These are phyloP conservation scores for Lichtheimia ornata DNA, from an alignment of 371 early-diverging fungal genomes.

Conservation along the genomic window DNA sequence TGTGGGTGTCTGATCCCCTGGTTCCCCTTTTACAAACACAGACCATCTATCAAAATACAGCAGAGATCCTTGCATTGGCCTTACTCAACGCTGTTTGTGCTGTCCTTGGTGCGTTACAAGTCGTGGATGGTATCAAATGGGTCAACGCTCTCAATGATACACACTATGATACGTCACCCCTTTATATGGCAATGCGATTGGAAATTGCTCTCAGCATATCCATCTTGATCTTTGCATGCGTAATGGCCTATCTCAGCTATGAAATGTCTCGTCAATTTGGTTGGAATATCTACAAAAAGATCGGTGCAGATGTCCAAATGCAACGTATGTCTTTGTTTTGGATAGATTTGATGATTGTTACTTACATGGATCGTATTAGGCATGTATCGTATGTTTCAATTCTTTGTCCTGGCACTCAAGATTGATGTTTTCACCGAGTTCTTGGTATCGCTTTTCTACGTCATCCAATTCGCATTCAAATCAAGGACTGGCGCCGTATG, in stretches of 20 bases:
- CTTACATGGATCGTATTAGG: slow-evolving; percentile 13
- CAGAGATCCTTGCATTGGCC: slow-evolving; percentile 43
- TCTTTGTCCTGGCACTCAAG: slow-evolving; percentile 50
- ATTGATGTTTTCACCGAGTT: slow-evolving; percentile 50
- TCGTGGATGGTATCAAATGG: slow-evolving; percentile 51
- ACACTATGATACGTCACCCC: slow-evolving; percentile 17
- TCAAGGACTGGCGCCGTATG: slow-evolving; percentile 22
- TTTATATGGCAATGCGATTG: slow-evolving; percentile 38
- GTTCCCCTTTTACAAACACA: neutral
- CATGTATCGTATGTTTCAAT: slow-evolving; percentile 50
- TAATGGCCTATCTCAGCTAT: slow-evolving; percentile 33
- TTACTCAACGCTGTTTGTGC: slow-evolving; percentile 46
- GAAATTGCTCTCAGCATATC: slow-evolving; percentile 42
- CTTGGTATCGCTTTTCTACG: slow-evolving; percentile 46
- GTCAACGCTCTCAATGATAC: slow-evolving; percentile 23
- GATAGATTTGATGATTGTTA: neutral
- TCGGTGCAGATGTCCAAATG: slow-evolving; percentile 39
- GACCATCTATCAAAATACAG: slow-evolving; percentile 50
- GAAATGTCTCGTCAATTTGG: slow-evolving; percentile 40
- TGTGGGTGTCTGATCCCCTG: neutral
- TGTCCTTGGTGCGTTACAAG: slow-evolving; percentile 43
- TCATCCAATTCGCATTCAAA: slow-evolving; percentile 41
- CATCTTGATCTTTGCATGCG: slow-evolving; percentile 33
- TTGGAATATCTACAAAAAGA: slow-evolving; percentile 45
- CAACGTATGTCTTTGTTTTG: slow-evolving; percentile 23